phyloP scores from a whole-genome alignment of 345 rosid genomes.

The Limnanthes douglasii region DNA sequence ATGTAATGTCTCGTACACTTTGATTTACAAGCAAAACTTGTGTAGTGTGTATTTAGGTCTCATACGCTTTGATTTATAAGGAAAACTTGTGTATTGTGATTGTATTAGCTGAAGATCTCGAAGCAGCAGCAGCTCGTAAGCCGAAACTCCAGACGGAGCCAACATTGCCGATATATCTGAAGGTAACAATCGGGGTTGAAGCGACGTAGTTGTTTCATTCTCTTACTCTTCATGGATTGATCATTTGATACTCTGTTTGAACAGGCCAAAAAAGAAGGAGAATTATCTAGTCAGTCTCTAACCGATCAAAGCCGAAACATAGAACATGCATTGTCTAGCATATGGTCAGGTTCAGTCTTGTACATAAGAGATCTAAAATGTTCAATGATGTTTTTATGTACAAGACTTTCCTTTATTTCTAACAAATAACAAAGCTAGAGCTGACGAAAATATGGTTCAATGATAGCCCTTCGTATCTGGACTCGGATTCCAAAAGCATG shows the following conservation, averaged over 20 bases:
- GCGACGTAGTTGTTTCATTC: too few species aligned
- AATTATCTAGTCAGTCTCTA: constrained; percentile 23
- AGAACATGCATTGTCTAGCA: constrained; percentile 29
- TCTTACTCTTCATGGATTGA: constrained; percentile 24
- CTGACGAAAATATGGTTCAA: too few species aligned
- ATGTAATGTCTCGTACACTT: too few species aligned
- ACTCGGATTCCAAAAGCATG: too few species aligned
- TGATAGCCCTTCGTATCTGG: too few species aligned
- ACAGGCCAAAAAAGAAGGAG: constrained; percentile 54
- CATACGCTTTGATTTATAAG: too few species aligned
- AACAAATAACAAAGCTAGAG: constrained; percentile 2
- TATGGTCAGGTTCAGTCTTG: constrained; percentile 66
- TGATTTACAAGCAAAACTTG: too few species aligned
- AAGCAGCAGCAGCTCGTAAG: constrained; percentile 32
- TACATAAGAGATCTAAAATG: constrained; percentile 23
- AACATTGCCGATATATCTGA: constrained; percentile 74
- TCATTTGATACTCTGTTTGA: constrained; percentile 16
- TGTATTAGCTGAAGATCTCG: constrained; percentile 75
- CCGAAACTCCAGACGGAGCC: constrained; percentile 59
- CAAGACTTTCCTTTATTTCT: constrained; percentile 23
- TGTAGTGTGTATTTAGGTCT: too few species aligned
- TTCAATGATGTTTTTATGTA: constrained; percentile 22
- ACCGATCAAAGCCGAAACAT: constrained; percentile 26
- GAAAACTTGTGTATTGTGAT: constrained; percentile 4
- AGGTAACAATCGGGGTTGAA: too few species aligned